phyloP scores from a whole-genome alignment of 208 protist species.

The Wallacemonas rigidus region DNA sequence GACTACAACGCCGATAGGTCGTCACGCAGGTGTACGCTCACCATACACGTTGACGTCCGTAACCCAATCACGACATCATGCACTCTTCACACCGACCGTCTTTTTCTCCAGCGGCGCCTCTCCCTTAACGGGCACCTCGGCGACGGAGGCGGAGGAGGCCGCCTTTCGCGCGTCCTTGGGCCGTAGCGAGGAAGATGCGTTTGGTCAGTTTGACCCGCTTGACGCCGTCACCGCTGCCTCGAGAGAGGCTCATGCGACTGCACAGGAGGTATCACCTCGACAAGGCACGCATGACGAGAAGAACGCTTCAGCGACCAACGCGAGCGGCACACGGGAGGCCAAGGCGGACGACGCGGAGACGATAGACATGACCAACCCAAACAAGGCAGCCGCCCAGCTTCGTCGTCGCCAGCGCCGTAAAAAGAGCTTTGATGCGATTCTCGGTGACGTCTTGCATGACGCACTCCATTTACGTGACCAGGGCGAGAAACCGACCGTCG shows the following conservation, averaged over 20 bases:
- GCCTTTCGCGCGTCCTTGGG: conserved; percentile 26
- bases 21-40: too few relatives aligned
- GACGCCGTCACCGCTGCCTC: conserved; percentile 31
- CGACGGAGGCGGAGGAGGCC: not conserved
- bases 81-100: not conserved
- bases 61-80: too few relatives aligned
- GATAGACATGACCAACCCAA: conserved; percentile 26
- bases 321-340: not conserved
- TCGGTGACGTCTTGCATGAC: conserved; percentile 83
- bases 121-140: not conserved
- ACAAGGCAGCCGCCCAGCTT: conserved; percentile 25
- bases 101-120: not conserved
- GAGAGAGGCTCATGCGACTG: too few relatives aligned
- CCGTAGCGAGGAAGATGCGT: conserved; percentile 52
- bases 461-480: conserved; percentile 74
- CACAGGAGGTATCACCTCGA: too few relatives aligned
- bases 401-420: conserved; percentile 59
- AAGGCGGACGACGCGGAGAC: not conserved
- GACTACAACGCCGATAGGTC: too few relatives aligned
- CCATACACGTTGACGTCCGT: too few relatives aligned
- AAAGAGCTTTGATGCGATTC: conserved; percentile 67
- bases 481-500: conserved; percentile 72
- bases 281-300: conserved; percentile 13
- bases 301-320: not conserved
- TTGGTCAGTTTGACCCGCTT: conserved; percentile 54